phyloP scores from a whole-genome alignment of 495 filamentous ascomycete genomes.

The Patellaria atrata region DNA sequence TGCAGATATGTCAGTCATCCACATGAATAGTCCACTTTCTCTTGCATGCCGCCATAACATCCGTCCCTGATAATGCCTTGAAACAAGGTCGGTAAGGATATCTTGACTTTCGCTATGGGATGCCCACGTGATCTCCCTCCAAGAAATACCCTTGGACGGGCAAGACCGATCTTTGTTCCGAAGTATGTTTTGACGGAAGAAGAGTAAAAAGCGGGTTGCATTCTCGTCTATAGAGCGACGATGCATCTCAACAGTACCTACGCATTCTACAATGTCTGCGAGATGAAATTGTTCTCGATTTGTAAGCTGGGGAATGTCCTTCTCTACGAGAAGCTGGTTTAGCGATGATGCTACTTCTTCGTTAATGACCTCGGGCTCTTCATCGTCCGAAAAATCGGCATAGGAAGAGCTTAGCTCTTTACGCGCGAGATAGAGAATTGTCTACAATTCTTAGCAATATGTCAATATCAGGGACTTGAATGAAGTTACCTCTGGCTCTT shows the following conservation, averaged over 20 bases:
- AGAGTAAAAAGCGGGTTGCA: conserved; percentile 77
- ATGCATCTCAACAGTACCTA: conserved; percentile 77
- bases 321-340: conserved; percentile 59
- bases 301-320: conserved; percentile 69
- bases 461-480: not conserved
- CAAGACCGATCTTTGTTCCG: conserved; percentile 36
- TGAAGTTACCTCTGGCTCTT: conserved; percentile 32
- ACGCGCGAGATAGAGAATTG: conserved; percentile 25
- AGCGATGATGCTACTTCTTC: conserved; percentile 58
- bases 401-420: conserved; percentile 42
- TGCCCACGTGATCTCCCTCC: conserved; percentile 92
- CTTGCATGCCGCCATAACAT: conserved; percentile 74
- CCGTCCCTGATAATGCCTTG: conserved; percentile 57
- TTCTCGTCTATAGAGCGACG: conserved; percentile 86
- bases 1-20: conserved; percentile 63
- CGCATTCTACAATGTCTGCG: conserved; percentile 75
- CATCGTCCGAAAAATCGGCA: conserved; percentile 34
- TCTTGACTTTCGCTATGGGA: conserved; percentile 87
- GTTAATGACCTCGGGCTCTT: conserved; percentile 43
- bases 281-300: conserved; percentile 81
- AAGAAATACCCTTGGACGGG: conserved; percentile 48
- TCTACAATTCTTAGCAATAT: conserved; percentile 1
- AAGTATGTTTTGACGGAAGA: conserved; percentile 74
- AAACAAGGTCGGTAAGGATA: conserved; percentile 80
- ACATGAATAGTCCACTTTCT: conserved; percentile 89